Conservation (phyloP, 257 asterid species). For the Asclepias syriaca region DNA sequence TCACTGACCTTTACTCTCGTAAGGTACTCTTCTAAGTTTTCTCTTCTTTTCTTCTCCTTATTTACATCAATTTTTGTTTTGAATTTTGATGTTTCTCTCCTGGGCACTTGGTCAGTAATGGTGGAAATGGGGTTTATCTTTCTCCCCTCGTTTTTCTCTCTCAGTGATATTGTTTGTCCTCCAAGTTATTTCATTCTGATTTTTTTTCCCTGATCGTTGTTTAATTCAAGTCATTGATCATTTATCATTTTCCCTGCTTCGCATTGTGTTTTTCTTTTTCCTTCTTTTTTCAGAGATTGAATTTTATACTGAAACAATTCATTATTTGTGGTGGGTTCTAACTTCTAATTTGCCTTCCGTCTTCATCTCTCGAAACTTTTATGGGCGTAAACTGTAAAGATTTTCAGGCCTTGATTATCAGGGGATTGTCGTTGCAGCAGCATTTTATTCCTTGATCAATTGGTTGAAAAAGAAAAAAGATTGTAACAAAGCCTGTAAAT, state of each 20-base stretch:
- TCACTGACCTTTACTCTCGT: constrained; percentile 72
- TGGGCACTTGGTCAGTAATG: background rate
- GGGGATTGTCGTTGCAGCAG: too few species aligned
- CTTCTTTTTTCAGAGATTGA: too few species aligned
- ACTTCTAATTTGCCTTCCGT: background rate
- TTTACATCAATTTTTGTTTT: background rate
- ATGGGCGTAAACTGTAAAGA: too few species aligned
- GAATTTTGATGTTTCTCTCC: background rate
- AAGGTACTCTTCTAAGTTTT: constrained; percentile 31
- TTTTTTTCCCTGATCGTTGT: background rate
- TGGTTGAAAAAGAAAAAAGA: too few species aligned
- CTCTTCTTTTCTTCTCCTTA: background rate
- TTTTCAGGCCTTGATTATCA: too few species aligned
- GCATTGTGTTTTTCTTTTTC: background rate
- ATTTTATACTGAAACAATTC: background rate
- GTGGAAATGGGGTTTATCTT: too few species aligned
- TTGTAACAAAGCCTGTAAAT: too few species aligned
- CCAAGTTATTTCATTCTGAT: too few species aligned
- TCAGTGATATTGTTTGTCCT: background rate
- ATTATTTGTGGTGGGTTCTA: background rate
- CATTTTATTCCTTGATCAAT: too few species aligned
- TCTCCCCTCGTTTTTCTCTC: background rate
- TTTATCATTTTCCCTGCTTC: background rate
- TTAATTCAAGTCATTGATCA: background rate
- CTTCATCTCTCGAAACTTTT: too few species aligned